Percentiles rank a stretch among this genome's conserved stretches.
Conservation (phyloP, 2,329 filamentous ascomycete genomes). For the Bipolaris victoriae region DNA sequence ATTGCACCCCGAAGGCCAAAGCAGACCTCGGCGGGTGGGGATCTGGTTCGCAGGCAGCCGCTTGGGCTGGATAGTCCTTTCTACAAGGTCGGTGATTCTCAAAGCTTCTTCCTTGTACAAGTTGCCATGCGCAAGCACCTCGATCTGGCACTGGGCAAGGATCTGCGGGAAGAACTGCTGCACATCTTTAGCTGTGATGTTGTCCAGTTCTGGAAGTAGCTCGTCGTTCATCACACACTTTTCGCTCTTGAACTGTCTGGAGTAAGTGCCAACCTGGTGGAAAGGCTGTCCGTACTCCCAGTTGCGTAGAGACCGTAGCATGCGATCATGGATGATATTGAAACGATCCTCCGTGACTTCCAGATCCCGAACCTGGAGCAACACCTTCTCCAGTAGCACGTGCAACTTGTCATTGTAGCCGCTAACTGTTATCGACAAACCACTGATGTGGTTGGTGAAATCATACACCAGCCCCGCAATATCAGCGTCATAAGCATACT, state of each 20-base stretch:
- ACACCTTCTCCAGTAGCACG: conserved; percentile 86
- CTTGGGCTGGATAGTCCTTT: conserved; percentile 76
- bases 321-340: conserved; percentile 85
- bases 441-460: conserved; percentile 73
- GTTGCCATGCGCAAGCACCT: conserved; percentile 89
- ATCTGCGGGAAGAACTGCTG: conserved; percentile 79
- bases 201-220: conserved; percentile 75
- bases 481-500: conserved; percentile 96
- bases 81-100: conserved; percentile 81
- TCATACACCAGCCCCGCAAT: conserved; percentile 86
- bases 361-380: conserved; percentile 82
- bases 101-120: conserved; percentile 92
- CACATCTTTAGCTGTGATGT: conserved; percentile 76
- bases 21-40: conserved; percentile 76
- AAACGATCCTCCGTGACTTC: conserved; percentile 87
- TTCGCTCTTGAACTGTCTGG: conserved; percentile 78
- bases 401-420: conserved; percentile 97
- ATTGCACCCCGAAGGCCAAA: conserved; percentile 80
- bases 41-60: conserved; percentile 78
- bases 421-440: conserved; percentile 77
- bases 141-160: conserved; percentile 82
- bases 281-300: conserved; percentile 89
- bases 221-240: conserved; percentile 81
- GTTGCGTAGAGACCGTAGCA: conserved; percentile 79
- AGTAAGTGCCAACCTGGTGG: conserved; percentile 83